Conservation (phyloP, 2,329 filamentous ascomycete species). For the Malbranchea zuffiana region DNA sequence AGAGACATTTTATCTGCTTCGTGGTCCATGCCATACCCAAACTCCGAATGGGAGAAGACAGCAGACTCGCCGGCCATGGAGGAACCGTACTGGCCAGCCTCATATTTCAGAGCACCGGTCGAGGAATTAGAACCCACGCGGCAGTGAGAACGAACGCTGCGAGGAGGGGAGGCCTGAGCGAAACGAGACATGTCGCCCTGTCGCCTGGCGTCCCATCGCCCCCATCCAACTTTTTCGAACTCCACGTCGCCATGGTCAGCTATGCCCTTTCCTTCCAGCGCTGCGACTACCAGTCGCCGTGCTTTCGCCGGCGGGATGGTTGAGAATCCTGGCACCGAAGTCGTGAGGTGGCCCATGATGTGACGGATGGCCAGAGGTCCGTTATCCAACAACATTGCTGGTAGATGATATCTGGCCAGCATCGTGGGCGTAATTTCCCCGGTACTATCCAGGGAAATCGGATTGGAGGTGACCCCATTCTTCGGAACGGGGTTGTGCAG, state of each 20-base stretch:
- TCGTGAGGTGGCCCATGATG: conserved; percentile 88
- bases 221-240: conserved; percentile 96
- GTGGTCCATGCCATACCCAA: conserved; percentile 59
- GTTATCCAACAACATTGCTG: conserved; percentile 78
- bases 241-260: conserved; percentile 47
- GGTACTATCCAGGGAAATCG: conserved; percentile 54
- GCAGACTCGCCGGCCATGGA: conserved; percentile 61
- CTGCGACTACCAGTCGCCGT: conserved; percentile 80
- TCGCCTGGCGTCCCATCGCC: conserved; percentile 79
- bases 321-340: conserved; percentile 84
- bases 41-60: conserved; percentile 59
- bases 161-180: conserved; percentile 31
- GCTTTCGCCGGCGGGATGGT: conserved; percentile 82
- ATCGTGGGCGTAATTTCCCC: conserved; percentile 75
- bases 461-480: conserved; percentile 31
- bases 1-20: conserved; percentile 95
- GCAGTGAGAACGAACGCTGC: conserved; percentile 25
- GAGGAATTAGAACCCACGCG: conserved; percentile 30
- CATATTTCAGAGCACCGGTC: conserved; percentile 19
- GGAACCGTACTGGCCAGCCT: conserved; percentile 40
- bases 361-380: conserved; percentile 89
- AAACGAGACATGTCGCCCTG: conserved; percentile 47
- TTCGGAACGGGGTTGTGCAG: conserved; percentile 55
- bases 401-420: conserved; percentile 81
- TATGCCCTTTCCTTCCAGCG: conserved; percentile 66